Evolutionary conservation across 306 rosid species (phyloP).

Genomic region (Dalbergia cochinchinensis): DNA sequence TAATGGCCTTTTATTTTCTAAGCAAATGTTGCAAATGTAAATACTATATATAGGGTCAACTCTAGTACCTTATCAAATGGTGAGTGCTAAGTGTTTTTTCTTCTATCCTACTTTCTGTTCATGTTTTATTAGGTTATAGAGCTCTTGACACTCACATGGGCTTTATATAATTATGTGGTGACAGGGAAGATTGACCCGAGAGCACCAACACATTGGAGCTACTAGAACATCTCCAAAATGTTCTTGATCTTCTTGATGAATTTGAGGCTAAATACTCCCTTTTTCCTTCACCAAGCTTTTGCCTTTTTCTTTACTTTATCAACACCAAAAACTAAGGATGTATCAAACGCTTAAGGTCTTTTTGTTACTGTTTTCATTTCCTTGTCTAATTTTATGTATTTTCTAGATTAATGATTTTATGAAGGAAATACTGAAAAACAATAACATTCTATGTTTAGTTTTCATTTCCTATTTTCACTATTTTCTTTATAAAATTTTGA

Average conservation of each 20-base stretch:
- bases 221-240: not conserved
- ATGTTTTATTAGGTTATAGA: no score
- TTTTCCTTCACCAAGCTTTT: not conserved
- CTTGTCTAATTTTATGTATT: no score
- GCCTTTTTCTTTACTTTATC: no score
- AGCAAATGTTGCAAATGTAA: not conserved
- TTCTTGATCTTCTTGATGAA: not conserved
- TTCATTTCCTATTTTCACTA: no score
- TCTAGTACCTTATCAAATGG: not conserved
- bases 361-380: no score
- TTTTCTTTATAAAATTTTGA: no score
- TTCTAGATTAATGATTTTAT: no score
- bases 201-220: not conserved
- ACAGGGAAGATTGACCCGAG: not conserved
- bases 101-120: not conserved
- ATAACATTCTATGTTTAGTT: no score
- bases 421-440: no score
- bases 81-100: not conserved
- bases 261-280: not conserved
- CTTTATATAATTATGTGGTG: not conserved
- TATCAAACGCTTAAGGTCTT: no score
- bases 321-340: no score
- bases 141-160: not conserved
- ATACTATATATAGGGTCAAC: not conserved
- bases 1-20: not conserved